Conservation (phyloP, 768 basidiomycete species). For the Lactarius tabidus region DNA sequence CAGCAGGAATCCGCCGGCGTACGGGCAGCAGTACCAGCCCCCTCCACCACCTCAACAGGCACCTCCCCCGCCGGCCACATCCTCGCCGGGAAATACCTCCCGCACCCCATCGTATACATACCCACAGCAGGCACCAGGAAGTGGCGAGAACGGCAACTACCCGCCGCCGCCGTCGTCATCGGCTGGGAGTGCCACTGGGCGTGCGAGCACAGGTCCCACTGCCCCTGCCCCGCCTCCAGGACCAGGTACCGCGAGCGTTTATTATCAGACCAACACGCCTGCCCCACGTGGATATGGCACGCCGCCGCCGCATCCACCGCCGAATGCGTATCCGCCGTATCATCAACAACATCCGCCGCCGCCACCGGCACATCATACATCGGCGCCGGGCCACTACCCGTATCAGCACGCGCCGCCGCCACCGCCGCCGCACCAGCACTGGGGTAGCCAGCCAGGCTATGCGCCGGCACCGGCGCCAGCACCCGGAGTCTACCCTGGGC, state of each 20-base stretch:
- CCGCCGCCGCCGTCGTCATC: slow-evolving; percentile 4
- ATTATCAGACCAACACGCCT: slow-evolving; percentile 19
- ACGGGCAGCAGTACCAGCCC: slow-evolving; percentile 22
- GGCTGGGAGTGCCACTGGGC: slow-evolving; percentile 12
- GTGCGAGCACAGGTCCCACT: slow-evolving; percentile 16
- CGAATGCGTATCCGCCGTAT: slow-evolving; percentile 12
- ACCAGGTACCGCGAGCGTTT: slow-evolving; percentile 16
- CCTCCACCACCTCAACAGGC: slow-evolving; percentile 20
- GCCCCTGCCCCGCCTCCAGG: slow-evolving; percentile 13
- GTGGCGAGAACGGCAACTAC: slow-evolving; percentile 10
- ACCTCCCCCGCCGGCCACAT: slow-evolving; percentile 17
- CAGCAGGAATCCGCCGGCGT: slow-evolving; percentile 11
- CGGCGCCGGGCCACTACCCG: slow-evolving; percentile 15
- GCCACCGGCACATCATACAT: slow-evolving; percentile 16
- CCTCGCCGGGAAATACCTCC: slow-evolving; percentile 17
- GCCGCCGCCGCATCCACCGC: slow-evolving; percentile 18
- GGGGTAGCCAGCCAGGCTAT: slow-evolving; percentile 4
- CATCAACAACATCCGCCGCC: slow-evolving; percentile 15
- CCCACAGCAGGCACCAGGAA: slow-evolving; percentile 10
- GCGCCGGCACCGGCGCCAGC: slow-evolving; percentile 11
- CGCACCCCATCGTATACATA: slow-evolving; percentile 19
- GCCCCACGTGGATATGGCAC: slow-evolving; percentile 16
- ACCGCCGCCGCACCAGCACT: slow-evolving; percentile 18
- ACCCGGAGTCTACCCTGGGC: slow-evolving; percentile 15
- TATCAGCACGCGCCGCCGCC: slow-evolving; percentile 18